Evolutionary conservation across 2,329 filamentous ascomycete species (phyloP).

Genomic region (Plectosphaerella sp.): DNA sequence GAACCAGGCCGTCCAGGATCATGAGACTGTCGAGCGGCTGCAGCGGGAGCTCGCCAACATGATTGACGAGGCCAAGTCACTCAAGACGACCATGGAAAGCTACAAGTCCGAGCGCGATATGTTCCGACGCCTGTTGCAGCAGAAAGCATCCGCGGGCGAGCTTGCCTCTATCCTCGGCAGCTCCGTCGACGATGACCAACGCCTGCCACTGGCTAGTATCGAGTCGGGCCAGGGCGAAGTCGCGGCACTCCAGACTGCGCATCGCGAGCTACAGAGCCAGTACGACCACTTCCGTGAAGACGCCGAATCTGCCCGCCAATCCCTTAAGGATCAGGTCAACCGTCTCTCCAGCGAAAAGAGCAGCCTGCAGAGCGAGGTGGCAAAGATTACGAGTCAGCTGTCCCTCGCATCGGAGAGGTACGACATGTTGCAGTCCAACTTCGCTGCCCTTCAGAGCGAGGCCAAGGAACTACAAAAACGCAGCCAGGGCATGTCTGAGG

Average conservation of each 20-base stretch:
- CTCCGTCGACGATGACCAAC: slow-evolving; percentile 55
- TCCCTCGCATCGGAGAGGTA: slow-evolving; percentile 78
- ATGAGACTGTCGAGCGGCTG: slow-evolving; percentile 69
- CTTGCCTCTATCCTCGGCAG: slow-evolving; percentile 67
- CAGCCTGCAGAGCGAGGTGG: slow-evolving; percentile 75
- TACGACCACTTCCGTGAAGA: slow-evolving; percentile 90
- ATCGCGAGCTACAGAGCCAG: slow-evolving; percentile 84
- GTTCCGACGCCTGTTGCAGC: slow-evolving; percentile 90
- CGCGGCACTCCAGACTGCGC: slow-evolving; percentile 56
- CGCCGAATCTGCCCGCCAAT: slow-evolving; percentile 72
- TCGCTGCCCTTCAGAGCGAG: slow-evolving; percentile 75
- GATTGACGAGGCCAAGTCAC: slow-evolving; percentile 78
- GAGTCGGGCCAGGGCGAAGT: slow-evolving; percentile 50
- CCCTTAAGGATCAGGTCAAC: slow-evolving; percentile 81
- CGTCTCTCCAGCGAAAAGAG: slow-evolving; percentile 78
- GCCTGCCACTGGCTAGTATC: slow-evolving; percentile 53
- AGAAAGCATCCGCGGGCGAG: slow-evolving; percentile 57
- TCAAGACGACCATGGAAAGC: slow-evolving; percentile 81
- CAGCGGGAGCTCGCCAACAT: slow-evolving; percentile 69
- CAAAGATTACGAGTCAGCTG: slow-evolving; percentile 75
- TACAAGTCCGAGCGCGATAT: slow-evolving; percentile 96
- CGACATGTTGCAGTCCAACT: slow-evolving; percentile 87
- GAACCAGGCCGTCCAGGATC: slow-evolving; percentile 57
- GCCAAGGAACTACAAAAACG: slow-evolving; percentile 85
- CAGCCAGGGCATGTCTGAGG: slow-evolving; percentile 70